Base-by-base conservation (phyloP, 129 eudicot genomes). In the Arctium lappa region DNA sequence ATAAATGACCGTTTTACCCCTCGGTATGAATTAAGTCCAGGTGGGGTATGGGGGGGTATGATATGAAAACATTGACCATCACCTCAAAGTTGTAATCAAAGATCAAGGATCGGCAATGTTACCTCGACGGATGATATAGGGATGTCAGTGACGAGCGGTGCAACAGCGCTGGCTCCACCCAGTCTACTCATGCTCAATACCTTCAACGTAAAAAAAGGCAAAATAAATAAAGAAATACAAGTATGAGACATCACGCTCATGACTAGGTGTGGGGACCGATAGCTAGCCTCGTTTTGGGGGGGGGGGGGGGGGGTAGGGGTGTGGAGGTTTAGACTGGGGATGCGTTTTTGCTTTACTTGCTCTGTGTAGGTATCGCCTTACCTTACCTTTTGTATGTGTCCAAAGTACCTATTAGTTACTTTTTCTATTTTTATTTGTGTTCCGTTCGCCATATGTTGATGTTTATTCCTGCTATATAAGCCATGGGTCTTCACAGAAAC, bases 151-250 rank as follows among this genome's bases (percentile, higher is more conserved):
- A 95, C 94, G 29, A 95, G 98, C 11, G 99, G 99, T 8, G 97
- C 99, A 73, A 93, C 99, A 1, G 99, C 99, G 12, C 94, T 97
- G 42, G 99, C 97, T 81, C 93, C 99, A 53, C 99, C 99, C 85
- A 94, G 77, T 89, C 98, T 86, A 87, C 98, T 94, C 97, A 94
- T 92, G 91, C 98, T 94, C 90, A 94, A 82, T 87, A 94, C 98
- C 98, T 94, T 86, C 76, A 82, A 77, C 15, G 38, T 70, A 71
- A 60, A 86, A 77, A 42, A 30, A 80, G 42, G 33, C 74, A 37
- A 69, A 63, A 72, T 65, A 31, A 18, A 75, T 9, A 72, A 32
- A 42, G 9, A 46, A 22, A 50, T 74, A 62, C 34, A 39, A 76
- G 75, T 60, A 66, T 22, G 11, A 60, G 56, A 10, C 9, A 46